Conservation (phyloP, 208 protist species). For the Leishmania braziliensis region DNA sequence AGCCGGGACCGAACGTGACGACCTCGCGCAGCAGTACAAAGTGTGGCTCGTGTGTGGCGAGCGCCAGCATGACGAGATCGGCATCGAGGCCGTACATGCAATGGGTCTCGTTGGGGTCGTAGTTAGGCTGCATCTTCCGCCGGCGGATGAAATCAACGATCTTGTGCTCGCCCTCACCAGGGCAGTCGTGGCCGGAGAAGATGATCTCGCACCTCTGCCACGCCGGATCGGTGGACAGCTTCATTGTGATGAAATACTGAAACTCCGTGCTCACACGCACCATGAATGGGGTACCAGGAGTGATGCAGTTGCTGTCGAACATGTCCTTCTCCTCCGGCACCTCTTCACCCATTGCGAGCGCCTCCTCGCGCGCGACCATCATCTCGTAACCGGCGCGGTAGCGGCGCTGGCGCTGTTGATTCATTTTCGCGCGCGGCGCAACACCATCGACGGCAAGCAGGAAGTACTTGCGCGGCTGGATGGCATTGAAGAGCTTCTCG, state of each 20-base stretch:
- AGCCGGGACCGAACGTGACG: constrained; percentile 80
- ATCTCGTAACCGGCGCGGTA: constrained; percentile 91
- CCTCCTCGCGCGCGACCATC: constrained; percentile 85
- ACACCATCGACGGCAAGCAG: constrained; percentile 98
- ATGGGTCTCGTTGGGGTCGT: constrained; percentile 96
- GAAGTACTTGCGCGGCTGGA: constrained; percentile 96
- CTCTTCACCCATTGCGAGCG: constrained; percentile 60
- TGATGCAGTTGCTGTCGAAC: constrained; percentile 99
- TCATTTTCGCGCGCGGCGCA: constrained; percentile 99
- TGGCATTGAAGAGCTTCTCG: constrained; percentile 96
- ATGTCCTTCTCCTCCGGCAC: constrained; percentile 83
- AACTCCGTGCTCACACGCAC: constrained; percentile 90
- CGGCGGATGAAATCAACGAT: constrained; percentile 99
- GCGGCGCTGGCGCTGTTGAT: constrained; percentile 98
- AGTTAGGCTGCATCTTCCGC: constrained; percentile 90
- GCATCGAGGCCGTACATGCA: constrained; percentile 99
- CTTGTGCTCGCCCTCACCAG: constrained; percentile 99
- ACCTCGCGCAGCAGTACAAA: constrained; percentile 97
- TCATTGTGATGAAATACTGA: constrained; percentile 95
- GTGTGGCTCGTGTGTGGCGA: constrained; percentile 96
- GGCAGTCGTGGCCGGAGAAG: constrained; percentile 94
- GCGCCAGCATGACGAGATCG: constrained; percentile 98
- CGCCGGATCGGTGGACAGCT: constrained; percentile 89
- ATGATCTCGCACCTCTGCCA: constrained; percentile 95
- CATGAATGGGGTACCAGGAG: constrained; percentile 99